phyloP scores from a whole-genome alignment of 2,329 filamentous ascomycete species.

The Teratosphaeria viscida region DNA sequence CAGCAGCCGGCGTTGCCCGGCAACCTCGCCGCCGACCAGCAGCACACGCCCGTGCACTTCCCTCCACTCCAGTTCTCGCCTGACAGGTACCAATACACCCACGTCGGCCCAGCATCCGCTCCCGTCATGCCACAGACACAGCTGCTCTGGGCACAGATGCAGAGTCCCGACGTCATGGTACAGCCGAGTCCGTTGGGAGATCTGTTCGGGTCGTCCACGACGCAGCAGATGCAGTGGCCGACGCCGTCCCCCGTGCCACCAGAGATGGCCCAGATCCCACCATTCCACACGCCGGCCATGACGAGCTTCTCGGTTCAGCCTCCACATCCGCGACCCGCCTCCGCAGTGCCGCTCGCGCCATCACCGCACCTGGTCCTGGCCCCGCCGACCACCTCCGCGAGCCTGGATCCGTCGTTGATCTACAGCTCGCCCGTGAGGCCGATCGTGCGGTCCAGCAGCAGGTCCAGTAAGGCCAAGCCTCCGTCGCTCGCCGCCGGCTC shows the following conservation, averaged over 20 bases:
- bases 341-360: constrained; percentile 9
- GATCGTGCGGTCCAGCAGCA: constrained; percentile 15
- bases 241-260: constrained; percentile 3
- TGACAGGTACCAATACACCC: constrained; percentile 44
- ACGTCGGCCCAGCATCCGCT: constrained; percentile 44
- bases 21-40: constrained; percentile 1
- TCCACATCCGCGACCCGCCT: constrained; percentile 13
- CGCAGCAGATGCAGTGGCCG: constrained; percentile 11
- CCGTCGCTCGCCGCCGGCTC: constrained; percentile 2
- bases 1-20: constrained; percentile 10
- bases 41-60: constrained; percentile 37
- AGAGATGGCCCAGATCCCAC: constrained; percentile 7
- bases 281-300: constrained; percentile 24
- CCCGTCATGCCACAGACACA: constrained; percentile 46
- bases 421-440: constrained; percentile 25
- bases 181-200: constrained; percentile 17
- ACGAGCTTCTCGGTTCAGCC: constrained; percentile 19
- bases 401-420: constrained; percentile 39
- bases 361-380: not conserved
- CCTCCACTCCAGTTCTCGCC: constrained; percentile 47
- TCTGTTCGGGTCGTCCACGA: constrained; percentile 17
- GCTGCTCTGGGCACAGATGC: constrained; percentile 30
- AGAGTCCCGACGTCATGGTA: constrained; percentile 5
- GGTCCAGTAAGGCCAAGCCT: constrained; percentile 11
- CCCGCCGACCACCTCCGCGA: constrained; percentile 22